phyloP scores from a whole-genome alignment of 768 basidiomycete genomes.

The Rhodotorula sphaerocarpa region DNA sequence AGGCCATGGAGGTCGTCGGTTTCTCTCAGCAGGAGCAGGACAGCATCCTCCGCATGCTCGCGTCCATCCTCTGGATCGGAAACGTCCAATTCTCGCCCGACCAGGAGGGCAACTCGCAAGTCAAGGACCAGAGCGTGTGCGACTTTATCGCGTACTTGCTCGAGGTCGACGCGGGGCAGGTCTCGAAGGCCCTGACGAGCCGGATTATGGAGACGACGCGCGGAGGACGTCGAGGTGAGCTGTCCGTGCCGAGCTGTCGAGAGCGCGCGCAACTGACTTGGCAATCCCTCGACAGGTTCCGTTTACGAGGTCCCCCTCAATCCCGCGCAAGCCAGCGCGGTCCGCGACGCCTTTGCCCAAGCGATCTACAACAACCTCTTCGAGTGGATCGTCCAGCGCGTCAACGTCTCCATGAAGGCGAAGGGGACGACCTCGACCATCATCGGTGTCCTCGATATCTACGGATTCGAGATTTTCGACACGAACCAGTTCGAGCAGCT shows the following conservation, averaged over 20 bases:
- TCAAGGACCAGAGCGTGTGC: constrained; percentile 76
- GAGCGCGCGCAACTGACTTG: not conserved
- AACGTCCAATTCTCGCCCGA: constrained; percentile 83
- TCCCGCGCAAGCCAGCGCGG: constrained; percentile 77
- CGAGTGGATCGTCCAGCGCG: constrained; percentile 95
- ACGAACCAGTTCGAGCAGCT: constrained; percentile 95
- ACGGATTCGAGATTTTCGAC: constrained; percentile 98
- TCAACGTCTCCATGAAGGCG: constrained; percentile 94
- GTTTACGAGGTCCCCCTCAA: constrained; percentile 89
- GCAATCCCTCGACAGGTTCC: constrained; percentile 48
- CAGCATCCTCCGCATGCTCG: constrained; percentile 88
- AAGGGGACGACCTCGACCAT: constrained; percentile 63
- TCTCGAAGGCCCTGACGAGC: constrained; percentile 78
- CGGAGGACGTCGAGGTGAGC: constrained; percentile 62
- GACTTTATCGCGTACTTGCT: constrained; percentile 93
- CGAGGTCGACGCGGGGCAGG: constrained; percentile 67
- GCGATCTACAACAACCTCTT: constrained; percentile 97
- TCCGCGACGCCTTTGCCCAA: constrained; percentile 84
- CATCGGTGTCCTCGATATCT: constrained; percentile 95
- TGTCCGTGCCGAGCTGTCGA: not conserved
- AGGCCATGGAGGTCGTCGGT: constrained; percentile 89
- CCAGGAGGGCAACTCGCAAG: constrained; percentile 76
- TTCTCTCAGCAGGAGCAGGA: constrained; percentile 73
- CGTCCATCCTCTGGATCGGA: constrained; percentile 87
- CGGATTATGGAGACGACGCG: constrained; percentile 85